Evolutionary conservation across 176 grass and related monocot genomes (phyloP), one percentile per base, ranked within the genome.

Genomic region (Avena insularis): DNA sequence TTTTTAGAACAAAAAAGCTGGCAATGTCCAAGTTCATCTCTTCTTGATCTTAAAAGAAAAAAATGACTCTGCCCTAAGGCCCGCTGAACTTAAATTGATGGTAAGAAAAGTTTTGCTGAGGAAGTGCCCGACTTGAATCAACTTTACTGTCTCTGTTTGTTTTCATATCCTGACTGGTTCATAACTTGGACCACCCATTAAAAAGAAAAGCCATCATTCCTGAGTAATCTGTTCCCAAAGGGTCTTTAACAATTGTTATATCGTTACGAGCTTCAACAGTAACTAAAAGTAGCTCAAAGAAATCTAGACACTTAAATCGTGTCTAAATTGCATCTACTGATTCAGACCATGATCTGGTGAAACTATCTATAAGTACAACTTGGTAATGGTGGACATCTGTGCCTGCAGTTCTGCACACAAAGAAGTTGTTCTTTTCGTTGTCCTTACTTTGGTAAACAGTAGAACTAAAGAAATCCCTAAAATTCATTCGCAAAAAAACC

Each of bases 301-400:
- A 50, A 77, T 77, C 48, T 76, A 77, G 45, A 33, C 75, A 63
- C 20, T 79, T 83, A 51, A 62, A 63, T 84, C 29, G 19, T 13
- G 54, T 84, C n/a, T 43, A 84, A 25, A 79, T 71, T n/a, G 36
- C 14, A 53, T 27, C 31, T 76, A 81, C 14, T 57, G 43, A 27
- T 36, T 45, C 19, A 70, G 62, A 70, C 56, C 19, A 74, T 85
- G 38, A 68, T 62, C 12, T 8, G 65, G 47, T 46, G 80, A 77
- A 69, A 23, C 13, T 60, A 89, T 81, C 29, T 13, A 62, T 35
- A 73, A 73, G 17, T 80, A 59, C 25, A 61, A 53, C 10, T 46
- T 2, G 13, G 46, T 74, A 82, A 57, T 69, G 40, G 57, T 88
- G 62, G 38, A 67, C 49, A 40, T 66, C 6, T 48, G n/a, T 57